phyloP scores from a whole-genome alignment of 495 filamentous ascomycete genomes.

The Neurospora sp. region DNA sequence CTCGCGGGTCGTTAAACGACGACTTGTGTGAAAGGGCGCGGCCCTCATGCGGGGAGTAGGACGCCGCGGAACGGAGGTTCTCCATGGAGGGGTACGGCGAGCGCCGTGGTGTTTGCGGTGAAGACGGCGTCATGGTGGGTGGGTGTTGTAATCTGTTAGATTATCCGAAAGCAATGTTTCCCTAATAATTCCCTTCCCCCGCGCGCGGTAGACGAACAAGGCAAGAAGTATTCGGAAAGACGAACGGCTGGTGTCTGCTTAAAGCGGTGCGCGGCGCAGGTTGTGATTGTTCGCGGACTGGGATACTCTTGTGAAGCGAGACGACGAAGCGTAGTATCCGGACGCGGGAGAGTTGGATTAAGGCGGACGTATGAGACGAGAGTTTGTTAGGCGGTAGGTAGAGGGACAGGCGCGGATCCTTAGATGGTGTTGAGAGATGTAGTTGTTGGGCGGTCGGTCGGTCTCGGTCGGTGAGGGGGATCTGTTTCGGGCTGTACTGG shows the following conservation, averaged over 20 bases:
- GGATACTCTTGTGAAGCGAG: neutral
- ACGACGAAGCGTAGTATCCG: neutral
- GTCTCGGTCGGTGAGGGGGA: neutral
- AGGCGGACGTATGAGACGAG: neutral
- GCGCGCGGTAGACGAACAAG: neutral
- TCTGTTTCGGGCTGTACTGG: neutral
- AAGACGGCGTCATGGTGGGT: conserved; percentile 20
- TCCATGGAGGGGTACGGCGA: conserved; percentile 57
- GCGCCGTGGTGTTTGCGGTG: conserved; percentile 56
- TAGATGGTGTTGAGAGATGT: neutral
- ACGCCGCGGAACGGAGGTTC: conserved; percentile 40
- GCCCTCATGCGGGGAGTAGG: conserved; percentile 26
- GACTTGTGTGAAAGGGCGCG: conserved; percentile 43
- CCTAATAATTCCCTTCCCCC: neutral
- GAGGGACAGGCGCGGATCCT: neutral
- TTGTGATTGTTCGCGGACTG: neutral
- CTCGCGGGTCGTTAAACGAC: conserved; percentile 26
- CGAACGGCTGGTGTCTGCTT: neutral
- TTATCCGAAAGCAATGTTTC: neutral
- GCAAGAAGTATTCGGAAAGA: neutral
- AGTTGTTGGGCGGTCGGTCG: neutral
- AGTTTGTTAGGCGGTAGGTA: neutral
- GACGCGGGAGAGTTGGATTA: neutral
- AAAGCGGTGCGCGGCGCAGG: neutral
- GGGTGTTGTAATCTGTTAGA: neutral